phyloP scores from a whole-genome alignment of 2,329 filamentous ascomycete genomes.

The Alternaria arbusti region DNA sequence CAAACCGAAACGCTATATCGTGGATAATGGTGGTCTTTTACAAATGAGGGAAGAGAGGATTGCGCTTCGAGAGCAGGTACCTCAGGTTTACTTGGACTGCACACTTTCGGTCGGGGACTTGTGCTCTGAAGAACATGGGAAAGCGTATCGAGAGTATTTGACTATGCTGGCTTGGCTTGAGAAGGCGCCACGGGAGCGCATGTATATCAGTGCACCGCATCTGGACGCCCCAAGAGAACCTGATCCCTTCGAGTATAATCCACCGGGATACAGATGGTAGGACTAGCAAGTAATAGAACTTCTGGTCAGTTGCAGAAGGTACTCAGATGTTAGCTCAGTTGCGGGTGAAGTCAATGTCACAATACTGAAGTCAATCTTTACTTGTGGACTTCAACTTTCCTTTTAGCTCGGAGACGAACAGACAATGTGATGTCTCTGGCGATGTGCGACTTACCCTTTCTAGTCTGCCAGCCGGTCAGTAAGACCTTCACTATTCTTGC shows the following conservation, averaged over 20 bases:
- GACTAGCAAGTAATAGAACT: too few species aligned
- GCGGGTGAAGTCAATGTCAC: neutral
- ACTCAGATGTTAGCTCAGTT: neutral
- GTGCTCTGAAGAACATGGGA: neutral
- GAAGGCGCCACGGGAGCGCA: neutral
- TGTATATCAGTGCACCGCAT: neutral
- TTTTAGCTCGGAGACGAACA: too few species aligned
- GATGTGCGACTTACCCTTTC: too few species aligned
- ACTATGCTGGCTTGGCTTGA: neutral
- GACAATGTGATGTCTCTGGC: too few species aligned
- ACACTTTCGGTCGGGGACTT: neutral
- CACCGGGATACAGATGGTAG: neutral
- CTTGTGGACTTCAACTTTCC: too few species aligned
- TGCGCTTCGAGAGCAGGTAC: neutral
- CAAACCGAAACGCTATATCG: neutral
- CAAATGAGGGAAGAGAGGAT: neutral
- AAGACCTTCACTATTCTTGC: neutral
- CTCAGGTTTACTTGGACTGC: neutral
- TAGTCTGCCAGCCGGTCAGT: too few species aligned
- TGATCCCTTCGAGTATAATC: neutral
- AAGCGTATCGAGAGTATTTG: neutral
- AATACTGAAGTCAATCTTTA: too few species aligned
- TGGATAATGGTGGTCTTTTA: neutral
- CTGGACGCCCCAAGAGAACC: neutral
- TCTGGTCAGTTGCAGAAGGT: too few species aligned